Conservation (phyloP, 73 alveolate genomes). For the Diophrys appendiculata region DNA sequence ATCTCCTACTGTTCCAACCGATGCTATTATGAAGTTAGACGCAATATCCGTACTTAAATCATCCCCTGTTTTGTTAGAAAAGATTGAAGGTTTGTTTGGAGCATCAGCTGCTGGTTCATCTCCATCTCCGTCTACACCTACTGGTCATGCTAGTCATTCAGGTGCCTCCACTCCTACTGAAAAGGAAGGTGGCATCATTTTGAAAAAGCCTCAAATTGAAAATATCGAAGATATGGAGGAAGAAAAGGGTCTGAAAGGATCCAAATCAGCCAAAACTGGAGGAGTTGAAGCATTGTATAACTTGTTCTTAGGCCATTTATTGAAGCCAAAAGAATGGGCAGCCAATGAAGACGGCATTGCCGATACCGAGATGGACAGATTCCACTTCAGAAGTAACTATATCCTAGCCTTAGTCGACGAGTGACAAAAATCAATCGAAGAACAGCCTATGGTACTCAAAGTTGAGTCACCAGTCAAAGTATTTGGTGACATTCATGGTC, state of each 20-base stretch:
- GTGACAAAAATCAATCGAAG: slow-evolving; percentile 72
- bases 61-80: slow-evolving; percentile 31
- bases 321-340: slow-evolving; percentile 77
- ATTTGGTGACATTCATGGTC: slow-evolving; percentile 97
- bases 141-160: background rate
- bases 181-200: slow-evolving; percentile 15
- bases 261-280: slow-evolving; percentile 6
- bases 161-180: slow-evolving; percentile 12
- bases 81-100: slow-evolving; percentile 30
- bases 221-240: slow-evolving; percentile 6
- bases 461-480: slow-evolving; percentile 87
- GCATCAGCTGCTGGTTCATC: background rate
- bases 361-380: slow-evolving; percentile 38
- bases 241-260: background rate
- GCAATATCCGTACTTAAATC: slow-evolving; percentile 22
- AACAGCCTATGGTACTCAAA: slow-evolving; percentile 87
- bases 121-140: slow-evolving; percentile 9
- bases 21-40: slow-evolving; percentile 78
- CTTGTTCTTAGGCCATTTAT: slow-evolving; percentile 67
- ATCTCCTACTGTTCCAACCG: slow-evolving; percentile 85
- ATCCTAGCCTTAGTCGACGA: slow-evolving; percentile 70
- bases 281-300: slow-evolving; percentile 40
- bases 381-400: slow-evolving; percentile 62
- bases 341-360: slow-evolving; percentile 50
- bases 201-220: slow-evolving; percentile 28